Evolutionary conservation across 2,329 filamentous ascomycete genomes (phyloP).

Genomic region (Alternaria metachromatica): DNA sequence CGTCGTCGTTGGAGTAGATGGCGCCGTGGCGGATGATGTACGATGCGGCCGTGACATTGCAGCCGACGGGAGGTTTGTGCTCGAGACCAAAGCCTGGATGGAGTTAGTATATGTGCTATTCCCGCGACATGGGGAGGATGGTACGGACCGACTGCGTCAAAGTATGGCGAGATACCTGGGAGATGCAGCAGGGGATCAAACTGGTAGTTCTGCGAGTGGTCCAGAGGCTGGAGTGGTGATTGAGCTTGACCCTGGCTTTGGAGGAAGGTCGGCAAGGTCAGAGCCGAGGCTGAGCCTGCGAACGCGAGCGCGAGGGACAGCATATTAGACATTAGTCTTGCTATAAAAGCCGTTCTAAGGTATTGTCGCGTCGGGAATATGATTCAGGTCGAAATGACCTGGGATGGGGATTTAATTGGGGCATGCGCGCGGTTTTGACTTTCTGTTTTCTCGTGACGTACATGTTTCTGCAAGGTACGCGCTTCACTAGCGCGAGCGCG

Average conservation of each 20-base stretch:
- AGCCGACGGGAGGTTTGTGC: slow-evolving; percentile 56
- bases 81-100: slow-evolving; percentile 48
- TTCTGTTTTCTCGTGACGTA: slow-evolving; percentile 11
- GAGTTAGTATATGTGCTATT: neutral
- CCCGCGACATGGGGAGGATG: neutral
- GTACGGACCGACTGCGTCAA: slow-evolving; percentile 51
- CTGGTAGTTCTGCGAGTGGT: slow-evolving; percentile 46
- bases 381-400: neutral
- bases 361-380: neutral
- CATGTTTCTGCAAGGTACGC: neutral
- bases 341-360: neutral
- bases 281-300: slow-evolving; percentile 27
- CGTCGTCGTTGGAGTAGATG: slow-evolving; percentile 59
- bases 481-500: slow-evolving; percentile 9
- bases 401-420: neutral
- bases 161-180: slow-evolving; percentile 58
- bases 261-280: slow-evolving; percentile 20
- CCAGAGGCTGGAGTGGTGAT: slow-evolving; percentile 26
- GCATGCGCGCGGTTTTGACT: slow-evolving; percentile 11
- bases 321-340: slow-evolving; percentile 8
- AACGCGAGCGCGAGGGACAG: slow-evolving; percentile 25
- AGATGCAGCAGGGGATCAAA: slow-evolving; percentile 59
- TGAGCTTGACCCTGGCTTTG: slow-evolving; percentile 9
- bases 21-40: slow-evolving; percentile 59
- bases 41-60: slow-evolving; percentile 56